These are phyloP conservation scores for Pyricularia sp. DNA, from an alignment of 2,329 filamentous ascomycete species.

Conservation along the genomic window DNA sequence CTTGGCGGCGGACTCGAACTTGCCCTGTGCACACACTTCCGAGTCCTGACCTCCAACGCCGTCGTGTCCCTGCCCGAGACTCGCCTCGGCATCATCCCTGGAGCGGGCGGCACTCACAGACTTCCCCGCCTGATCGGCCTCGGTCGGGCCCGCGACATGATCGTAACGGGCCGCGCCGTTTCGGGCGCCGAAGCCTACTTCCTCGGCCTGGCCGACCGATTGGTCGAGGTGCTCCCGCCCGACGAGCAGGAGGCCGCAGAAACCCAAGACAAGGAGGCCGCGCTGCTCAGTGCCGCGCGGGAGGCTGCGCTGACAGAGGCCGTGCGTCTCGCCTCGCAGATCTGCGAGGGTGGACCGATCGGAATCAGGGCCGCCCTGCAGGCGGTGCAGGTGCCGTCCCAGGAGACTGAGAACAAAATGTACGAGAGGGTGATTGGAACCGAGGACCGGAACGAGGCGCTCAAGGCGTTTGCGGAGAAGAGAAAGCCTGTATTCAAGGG, in stretches of 20 bases:
- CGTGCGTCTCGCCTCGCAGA: slow-evolving; percentile 69
- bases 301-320: slow-evolving; percentile 65
- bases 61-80: slow-evolving; percentile 83
- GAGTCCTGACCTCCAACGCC: slow-evolving; percentile 74
- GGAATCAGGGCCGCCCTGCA: slow-evolving; percentile 71
- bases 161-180: slow-evolving; percentile 83
- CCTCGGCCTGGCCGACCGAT: slow-evolving; percentile 78
- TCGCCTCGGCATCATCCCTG: slow-evolving; percentile 85
- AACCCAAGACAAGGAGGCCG: slow-evolving; percentile 17
- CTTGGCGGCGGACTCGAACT: slow-evolving; percentile 92
- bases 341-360: slow-evolving; percentile 74
- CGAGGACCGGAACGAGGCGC: slow-evolving; percentile 79
- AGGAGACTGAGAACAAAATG: slow-evolving; percentile 76
- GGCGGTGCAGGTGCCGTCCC: slow-evolving; percentile 64
- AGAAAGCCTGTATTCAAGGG: slow-evolving; percentile 50
- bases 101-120: slow-evolving; percentile 85
- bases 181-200: slow-evolving; percentile 81
- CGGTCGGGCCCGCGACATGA: slow-evolving; percentile 75
- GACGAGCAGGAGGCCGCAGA: slow-evolving; percentile 8
- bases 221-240: slow-evolving; percentile 59
- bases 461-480: slow-evolving; percentile 69
- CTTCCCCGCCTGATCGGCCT: slow-evolving; percentile 75
- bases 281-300: slow-evolving; percentile 48
- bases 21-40: slow-evolving; percentile 79
- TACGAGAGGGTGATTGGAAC: slow-evolving; percentile 78